phyloP scores from a whole-genome alignment of 305 asterid genomes.

The Solanum aculeatissimum region DNA sequence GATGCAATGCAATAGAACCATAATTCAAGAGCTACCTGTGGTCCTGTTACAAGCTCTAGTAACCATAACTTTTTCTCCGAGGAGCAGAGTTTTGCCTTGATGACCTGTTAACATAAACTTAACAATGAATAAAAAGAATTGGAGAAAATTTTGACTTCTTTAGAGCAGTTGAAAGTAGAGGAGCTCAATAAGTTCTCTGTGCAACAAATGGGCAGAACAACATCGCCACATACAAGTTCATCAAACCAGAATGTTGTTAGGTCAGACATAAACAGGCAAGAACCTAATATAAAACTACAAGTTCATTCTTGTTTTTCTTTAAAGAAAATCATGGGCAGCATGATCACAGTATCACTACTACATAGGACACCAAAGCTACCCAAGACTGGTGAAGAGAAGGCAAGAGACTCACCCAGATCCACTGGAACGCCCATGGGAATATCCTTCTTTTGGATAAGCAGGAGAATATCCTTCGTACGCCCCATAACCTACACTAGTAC shows the following conservation, averaged over 20 bases:
- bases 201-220: background rate
- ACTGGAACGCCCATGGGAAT: slow-evolving; percentile 51
- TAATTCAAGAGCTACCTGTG: slow-evolving; percentile 44
- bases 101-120: slow-evolving; percentile 40
- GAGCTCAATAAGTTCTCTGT: background rate
- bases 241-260: background rate
- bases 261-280: background rate
- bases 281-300: background rate
- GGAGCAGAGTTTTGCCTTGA: slow-evolving; percentile 61
- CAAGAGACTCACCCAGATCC: slow-evolving; percentile 51
- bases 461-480: slow-evolving; percentile 58
- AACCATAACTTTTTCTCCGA: slow-evolving; percentile 72
- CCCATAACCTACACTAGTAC: slow-evolving; percentile 46
- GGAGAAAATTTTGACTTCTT: background rate
- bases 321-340: background rate
- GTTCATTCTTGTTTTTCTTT: background rate
- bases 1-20: slow-evolving; percentile 1
- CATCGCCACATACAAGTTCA: background rate
- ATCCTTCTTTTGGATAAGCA: slow-evolving; percentile 40
- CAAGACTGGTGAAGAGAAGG: background rate
- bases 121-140: slow-evolving; percentile 18
- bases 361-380: background rate
- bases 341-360: background rate
- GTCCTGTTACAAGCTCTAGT: slow-evolving; percentile 29
- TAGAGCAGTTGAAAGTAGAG: background rate